Conservation (phyloP, 305 asterid species). For the Solanum hybrid region DNA sequence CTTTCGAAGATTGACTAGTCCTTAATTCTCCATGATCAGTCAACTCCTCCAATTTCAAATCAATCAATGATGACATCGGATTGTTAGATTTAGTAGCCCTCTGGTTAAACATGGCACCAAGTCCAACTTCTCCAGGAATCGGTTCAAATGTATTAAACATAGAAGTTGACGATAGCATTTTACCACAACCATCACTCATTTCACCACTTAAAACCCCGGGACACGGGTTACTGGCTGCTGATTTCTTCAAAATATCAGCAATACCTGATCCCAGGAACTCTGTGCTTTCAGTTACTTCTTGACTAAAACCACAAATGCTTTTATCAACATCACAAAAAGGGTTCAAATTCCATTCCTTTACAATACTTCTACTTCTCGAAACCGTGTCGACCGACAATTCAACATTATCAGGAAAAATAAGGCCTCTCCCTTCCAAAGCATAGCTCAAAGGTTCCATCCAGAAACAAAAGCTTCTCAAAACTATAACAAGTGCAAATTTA, state of each 20-base stretch:
- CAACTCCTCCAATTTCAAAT: slow-evolving; percentile 13
- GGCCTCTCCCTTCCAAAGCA: slow-evolving; percentile 31
- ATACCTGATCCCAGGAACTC: slow-evolving; percentile 19
- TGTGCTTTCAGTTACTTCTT: slow-evolving; percentile 14
- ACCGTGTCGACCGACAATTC: slow-evolving; percentile 20
- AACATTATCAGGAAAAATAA: slow-evolving; percentile 22
- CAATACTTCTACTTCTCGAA: slow-evolving; percentile 15
- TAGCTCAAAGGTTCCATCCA: slow-evolving; percentile 40
- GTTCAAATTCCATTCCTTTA: slow-evolving; percentile 18
- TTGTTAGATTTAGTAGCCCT: not conserved
- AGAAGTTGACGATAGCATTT: slow-evolving; percentile 14
- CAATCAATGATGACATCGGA: not conserved
- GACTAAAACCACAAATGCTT: not conserved
- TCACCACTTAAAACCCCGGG: slow-evolving; percentile 13
- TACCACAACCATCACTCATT: slow-evolving; percentile 5
- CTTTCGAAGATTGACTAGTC: slow-evolving; percentile 8
- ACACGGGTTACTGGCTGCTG: slow-evolving; percentile 11
- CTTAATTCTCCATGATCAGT: slow-evolving; percentile 13
- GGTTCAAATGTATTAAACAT: slow-evolving; percentile 3
- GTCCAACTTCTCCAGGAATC: slow-evolving; percentile 13
- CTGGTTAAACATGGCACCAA: slow-evolving; percentile 16
- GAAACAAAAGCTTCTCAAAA: not conserved
- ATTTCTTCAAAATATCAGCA: slow-evolving; percentile 17
- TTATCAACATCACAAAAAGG: slow-evolving; percentile 12
- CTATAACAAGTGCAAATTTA: not conserved